These are phyloP conservation scores for Candida oleophila DNA, from an alignment of 805 yeast genomes.

Conservation along the genomic window DNA sequence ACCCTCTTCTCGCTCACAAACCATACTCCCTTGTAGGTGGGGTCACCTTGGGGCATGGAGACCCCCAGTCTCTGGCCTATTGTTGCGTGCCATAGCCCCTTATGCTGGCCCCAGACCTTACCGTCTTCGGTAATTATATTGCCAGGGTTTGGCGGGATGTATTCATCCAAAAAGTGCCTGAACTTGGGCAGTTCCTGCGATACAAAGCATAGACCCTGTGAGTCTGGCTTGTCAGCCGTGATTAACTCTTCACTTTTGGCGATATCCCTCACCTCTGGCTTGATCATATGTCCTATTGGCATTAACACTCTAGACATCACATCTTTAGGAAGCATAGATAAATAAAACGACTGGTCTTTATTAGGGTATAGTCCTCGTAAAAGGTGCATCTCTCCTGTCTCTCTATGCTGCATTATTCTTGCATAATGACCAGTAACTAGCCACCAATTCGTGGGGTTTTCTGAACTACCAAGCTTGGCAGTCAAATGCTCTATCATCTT, in stretches of 20 bases:
- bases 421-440: constrained; percentile 88
- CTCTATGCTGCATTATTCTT: constrained; percentile 40
- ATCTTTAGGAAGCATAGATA: constrained; percentile 59
- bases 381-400: constrained; percentile 41
- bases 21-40: constrained; percentile 77
- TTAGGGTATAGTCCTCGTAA: constrained; percentile 54
- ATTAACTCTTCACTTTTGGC: constrained; percentile 57
- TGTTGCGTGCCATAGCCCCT: constrained; percentile 93
- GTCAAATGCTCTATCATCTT: constrained; percentile 57
- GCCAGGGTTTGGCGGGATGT: constrained; percentile 72
- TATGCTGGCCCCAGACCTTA: constrained; percentile 72
- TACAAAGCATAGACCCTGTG: constrained; percentile 94
- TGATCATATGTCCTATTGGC: constrained; percentile 79
- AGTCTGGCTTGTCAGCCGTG: constrained; percentile 81
- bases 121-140: constrained; percentile 77
- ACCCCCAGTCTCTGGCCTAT: constrained; percentile 83
- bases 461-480: constrained; percentile 15
- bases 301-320: constrained; percentile 54
- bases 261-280: constrained; percentile 68
- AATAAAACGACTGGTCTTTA: constrained; percentile 91
- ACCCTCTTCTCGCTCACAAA: constrained; percentile 71
- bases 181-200: constrained; percentile 61
- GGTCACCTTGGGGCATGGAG: constrained; percentile 88
- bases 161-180: constrained; percentile 70
- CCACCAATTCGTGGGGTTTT: constrained; percentile 57